Conservation (phyloP, 2,329 filamentous ascomycete species). For the Aspergillus oerlinghausenensis region DNA sequence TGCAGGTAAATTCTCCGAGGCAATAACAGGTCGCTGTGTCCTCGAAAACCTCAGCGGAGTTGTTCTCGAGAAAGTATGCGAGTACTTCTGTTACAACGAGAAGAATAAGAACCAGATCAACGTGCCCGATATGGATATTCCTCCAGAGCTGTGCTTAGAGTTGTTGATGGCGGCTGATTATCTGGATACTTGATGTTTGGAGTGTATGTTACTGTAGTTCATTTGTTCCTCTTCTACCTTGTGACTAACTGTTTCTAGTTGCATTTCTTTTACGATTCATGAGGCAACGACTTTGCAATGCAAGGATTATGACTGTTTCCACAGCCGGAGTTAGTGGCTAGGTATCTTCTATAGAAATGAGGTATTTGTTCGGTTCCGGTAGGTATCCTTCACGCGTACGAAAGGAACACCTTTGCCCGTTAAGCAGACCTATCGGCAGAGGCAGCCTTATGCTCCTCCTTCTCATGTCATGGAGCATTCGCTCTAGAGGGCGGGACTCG, state of each 20-base stretch:
- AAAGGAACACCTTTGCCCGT: not conserved
- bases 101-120: conserved; percentile 57
- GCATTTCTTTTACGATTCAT: not conserved
- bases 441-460: not conserved
- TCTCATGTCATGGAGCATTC: not conserved
- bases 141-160: conserved; percentile 61
- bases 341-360: not conserved
- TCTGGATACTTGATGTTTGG: conserved; percentile 43
- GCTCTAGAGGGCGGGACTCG: not conserved
- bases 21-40: conserved; percentile 52
- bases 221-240: not conserved
- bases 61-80: conserved; percentile 64
- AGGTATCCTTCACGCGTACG: not conserved
- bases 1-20: conserved; percentile 58
- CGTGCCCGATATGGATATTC: conserved; percentile 64
- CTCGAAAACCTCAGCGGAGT: conserved; percentile 60
- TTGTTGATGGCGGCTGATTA: conserved; percentile 65
- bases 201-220: not conserved
- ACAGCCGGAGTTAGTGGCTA: not conserved
- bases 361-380: not conserved
- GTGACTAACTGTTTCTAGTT: not conserved
- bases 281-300: not conserved
- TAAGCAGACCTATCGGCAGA: not conserved
- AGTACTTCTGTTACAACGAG: conserved; percentile 66
- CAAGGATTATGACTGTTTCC: not conserved